A percentile compares a stretch with the other conserved stretches of the same genome.
Conservation (phyloP, 78 protist species). For the Polysphondylium violaceum region DNA sequence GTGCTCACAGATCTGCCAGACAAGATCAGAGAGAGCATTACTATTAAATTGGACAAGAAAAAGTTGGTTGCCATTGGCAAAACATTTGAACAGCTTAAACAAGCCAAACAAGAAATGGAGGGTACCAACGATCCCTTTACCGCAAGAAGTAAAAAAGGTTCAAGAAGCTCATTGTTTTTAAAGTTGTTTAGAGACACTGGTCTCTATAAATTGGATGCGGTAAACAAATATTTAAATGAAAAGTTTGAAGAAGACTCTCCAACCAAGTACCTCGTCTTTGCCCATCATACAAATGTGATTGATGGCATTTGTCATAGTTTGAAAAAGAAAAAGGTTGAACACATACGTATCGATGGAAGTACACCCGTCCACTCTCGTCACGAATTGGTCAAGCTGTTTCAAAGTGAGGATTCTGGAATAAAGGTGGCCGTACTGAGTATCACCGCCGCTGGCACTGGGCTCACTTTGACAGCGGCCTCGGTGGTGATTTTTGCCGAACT, state of each 20-base stretch:
- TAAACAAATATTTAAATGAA: slow-evolving; percentile 31
- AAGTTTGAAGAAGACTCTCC: slow-evolving; percentile 5
- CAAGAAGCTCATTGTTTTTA: slow-evolving; percentile 13
- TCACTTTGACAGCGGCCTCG: slow-evolving; percentile 87
- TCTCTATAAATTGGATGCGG: slow-evolving; percentile 49
- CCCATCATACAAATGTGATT: slow-evolving; percentile 75
- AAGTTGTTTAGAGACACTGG: slow-evolving; percentile 77
- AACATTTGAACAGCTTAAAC: slow-evolving; percentile 5
- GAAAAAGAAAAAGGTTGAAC: slow-evolving; percentile 18
- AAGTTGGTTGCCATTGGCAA: slow-evolving; percentile 12
- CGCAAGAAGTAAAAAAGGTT: slow-evolving; percentile 4
- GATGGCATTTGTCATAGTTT: slow-evolving; percentile 59
- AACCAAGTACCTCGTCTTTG: slow-evolving; percentile 74
- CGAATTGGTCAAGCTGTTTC: slow-evolving; percentile 51
- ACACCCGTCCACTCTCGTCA: slow-evolving; percentile 50
- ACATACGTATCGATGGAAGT: slow-evolving; percentile 67
- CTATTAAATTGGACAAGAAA: slow-evolving; percentile 26
- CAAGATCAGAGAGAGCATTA: slow-evolving; percentile 84
- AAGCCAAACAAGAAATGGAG: neutral
- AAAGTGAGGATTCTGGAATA: slow-evolving; percentile 35
- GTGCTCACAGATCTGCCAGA: slow-evolving; percentile 91
- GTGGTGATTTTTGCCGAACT: slow-evolving; percentile 94
- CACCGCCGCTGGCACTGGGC: slow-evolving; percentile 92
- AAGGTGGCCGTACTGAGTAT: slow-evolving; percentile 89
- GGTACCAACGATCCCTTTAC: neutral